Conservation (phyloP, 805 yeast genomes). For the Lipomyces sp. region DNA sequence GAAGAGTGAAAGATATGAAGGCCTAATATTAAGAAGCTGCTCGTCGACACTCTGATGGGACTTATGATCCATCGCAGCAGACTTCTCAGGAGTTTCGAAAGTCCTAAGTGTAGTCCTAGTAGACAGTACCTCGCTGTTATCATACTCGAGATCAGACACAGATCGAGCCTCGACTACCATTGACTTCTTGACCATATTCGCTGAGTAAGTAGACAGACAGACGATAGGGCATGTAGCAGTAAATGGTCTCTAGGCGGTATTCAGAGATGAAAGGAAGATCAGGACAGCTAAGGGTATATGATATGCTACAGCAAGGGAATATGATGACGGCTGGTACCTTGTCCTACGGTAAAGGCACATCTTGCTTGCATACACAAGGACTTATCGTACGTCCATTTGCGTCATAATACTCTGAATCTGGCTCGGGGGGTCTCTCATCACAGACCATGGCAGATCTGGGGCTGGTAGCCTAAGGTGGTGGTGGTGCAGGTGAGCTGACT, state of each 20-base stretch:
- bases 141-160: not conserved
- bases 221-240: not conserved
- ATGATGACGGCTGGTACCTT: not conserved
- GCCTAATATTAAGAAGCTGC: slow-evolving; percentile 12
- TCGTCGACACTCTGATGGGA: not conserved
- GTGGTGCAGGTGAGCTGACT: not conserved
- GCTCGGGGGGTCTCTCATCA: not conserved
- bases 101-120: not conserved
- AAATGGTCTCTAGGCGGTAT: not conserved
- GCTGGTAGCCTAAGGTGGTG: not conserved
- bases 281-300: not conserved
- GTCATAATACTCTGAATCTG: not conserved
- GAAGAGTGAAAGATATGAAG: slow-evolving; percentile 20
- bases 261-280: not conserved
- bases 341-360: not conserved
- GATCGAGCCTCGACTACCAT: not conserved
- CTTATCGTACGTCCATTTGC: not conserved
- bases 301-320: not conserved
- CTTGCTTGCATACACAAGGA: not conserved
- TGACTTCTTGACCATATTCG: not conserved
- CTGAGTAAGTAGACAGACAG: not conserved
- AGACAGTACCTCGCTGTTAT: not conserved
- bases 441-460: not conserved
- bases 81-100: not conserved
- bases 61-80: not conserved